phyloP scores from a whole-genome alignment of 2,329 filamentous ascomycete genomes.

The Leptoxyphium fumago region DNA sequence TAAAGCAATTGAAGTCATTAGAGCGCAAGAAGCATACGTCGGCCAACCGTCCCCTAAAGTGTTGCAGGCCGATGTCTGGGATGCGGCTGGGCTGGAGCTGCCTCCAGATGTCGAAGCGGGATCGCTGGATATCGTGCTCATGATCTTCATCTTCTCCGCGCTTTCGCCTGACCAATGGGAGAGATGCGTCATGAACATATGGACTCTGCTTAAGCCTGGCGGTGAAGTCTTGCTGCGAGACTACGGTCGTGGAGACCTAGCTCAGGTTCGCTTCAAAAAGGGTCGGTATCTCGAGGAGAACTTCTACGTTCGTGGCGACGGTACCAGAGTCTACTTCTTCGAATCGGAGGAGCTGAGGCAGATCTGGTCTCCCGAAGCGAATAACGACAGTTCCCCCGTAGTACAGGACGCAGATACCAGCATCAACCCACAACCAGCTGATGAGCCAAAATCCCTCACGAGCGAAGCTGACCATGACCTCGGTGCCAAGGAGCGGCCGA shows the following conservation, averaged over 20 bases:
- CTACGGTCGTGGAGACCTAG: constrained; percentile 88
- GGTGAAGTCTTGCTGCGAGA: constrained; percentile 92
- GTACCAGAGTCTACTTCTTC: constrained; percentile 95
- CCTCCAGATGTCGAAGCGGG: constrained; percentile 63
- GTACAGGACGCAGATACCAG: constrained; percentile 5
- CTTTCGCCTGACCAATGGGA: constrained; percentile 74
- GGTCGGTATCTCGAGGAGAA: constrained; percentile 89
- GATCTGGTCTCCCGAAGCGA: constrained; percentile 53
- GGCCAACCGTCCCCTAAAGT: constrained; percentile 28
- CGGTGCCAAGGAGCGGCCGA: constrained; percentile 8
- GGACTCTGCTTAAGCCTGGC: constrained; percentile 72
- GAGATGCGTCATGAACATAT: constrained; percentile 66
- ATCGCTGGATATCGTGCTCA: constrained; percentile 79
- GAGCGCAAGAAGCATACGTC: constrained; percentile 62
- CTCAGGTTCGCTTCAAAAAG: constrained; percentile 95
- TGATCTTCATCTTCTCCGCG: constrained; percentile 97
- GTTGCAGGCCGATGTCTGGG: constrained; percentile 91
- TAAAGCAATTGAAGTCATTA: constrained; percentile 87
- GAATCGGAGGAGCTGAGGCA: constrained; percentile 65
- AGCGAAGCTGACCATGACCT: neutral
- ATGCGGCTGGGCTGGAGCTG: constrained; percentile 53
- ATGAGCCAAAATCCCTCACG: neutral
- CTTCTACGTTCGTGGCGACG: constrained; percentile 91
- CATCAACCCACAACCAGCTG: constrained; percentile 4
- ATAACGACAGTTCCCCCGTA: constrained; percentile 5